Evolutionary conservation across 2,329 filamentous ascomycete species (phyloP), one percentile per base, ranked within the genome.

Genomic region (Neurospora crassa): DNA sequence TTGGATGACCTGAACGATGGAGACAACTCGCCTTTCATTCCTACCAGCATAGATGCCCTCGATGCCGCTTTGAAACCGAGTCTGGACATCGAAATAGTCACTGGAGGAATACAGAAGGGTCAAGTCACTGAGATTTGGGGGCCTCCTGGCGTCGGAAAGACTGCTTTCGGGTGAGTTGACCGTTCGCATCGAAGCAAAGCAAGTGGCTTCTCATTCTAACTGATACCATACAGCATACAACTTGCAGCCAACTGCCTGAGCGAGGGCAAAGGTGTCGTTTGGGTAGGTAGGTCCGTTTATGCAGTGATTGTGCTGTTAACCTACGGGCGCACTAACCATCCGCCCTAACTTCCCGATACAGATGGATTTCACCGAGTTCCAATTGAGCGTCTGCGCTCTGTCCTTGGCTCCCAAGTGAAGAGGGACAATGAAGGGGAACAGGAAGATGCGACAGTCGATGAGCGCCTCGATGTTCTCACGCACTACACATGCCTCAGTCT

Each of bases 111-210:
- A 68, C 86, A 86, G 72, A 88, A 90, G 71, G 93, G 94, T 16
- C 92, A 93, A 79, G 85, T 97, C 59, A 92, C 92, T 3, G 95
- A 98, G 80, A 83, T 97, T 68, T 97, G 92, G 87, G 95, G 95
- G 0, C 93, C 94, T 12, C 91, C 93, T 10, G 94, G 94, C 1
- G 88, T 88, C 37, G 95, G 94, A 40, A 97, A 97, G 84, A 97
- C 93, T 4, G 86, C 91, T 14, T 83, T 97, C 76, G 92, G 90
- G 92, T 95, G 88, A 82, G 24, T 41, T 40, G 29, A 34, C 29
- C 5, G n/a, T 45, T 67, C 47, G 10, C 34, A 41, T 47, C 47
- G 10, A 68, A 24, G 45, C 16, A 24, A 37, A 40, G 24, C 18
- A 63, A 41, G 24, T 18, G 20, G 14, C 59, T 10, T 47, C 34